Evolutionary conservation across 169 alveolate genomes (phyloP), one percentile per base, ranked within the genome.

Genomic region (Cryptosporidium viatorum): DNA sequence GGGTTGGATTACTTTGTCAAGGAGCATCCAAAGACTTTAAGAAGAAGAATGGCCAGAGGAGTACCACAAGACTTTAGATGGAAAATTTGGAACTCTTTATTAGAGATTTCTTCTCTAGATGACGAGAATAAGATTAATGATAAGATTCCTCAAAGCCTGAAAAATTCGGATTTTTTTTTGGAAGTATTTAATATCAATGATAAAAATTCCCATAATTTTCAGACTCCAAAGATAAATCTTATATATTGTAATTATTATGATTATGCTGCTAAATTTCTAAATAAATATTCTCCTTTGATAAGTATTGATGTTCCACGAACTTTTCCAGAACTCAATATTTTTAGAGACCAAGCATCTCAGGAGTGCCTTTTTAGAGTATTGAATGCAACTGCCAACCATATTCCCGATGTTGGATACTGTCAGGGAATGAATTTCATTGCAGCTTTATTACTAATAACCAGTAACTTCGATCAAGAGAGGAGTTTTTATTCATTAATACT

Each of bases 381-480:
- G 29, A 94, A 93, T 85, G 95, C 96, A 8, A 92, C 93, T 48
- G 91, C 97, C 6, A 85, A 86, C 50, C 94, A 86, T 26, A 96
- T 93, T 58, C 86, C 93, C 21, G 95, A 95, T 70, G 91, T 95
- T n/a, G 96, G 97, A 35, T 96, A 96, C 86, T 95, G 96, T 43
- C 97, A 96, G 91, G 98, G 98, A 26, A 95, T 95, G 97, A 96
- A 96, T 85, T 96, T 93, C 87, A 84, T 96, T 12, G 98, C 98
- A 5, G 96, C 96, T 9, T 85, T 91, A 51, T 84, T 96, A n/a
- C 85, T 96, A 23, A 92, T 94, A 85, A 91, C 85, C 39, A 89
- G 93, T 85, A 74, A 94, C 84, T 91, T 94, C 87, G 85, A 93
- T 84, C 92, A 92, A 91, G 60, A 85, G 71, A 91, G 95, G 87